These are phyloP conservation scores for Pholiota microspora DNA, from an alignment of 768 basidiomycete genomes.

Conservation along the genomic window DNA sequence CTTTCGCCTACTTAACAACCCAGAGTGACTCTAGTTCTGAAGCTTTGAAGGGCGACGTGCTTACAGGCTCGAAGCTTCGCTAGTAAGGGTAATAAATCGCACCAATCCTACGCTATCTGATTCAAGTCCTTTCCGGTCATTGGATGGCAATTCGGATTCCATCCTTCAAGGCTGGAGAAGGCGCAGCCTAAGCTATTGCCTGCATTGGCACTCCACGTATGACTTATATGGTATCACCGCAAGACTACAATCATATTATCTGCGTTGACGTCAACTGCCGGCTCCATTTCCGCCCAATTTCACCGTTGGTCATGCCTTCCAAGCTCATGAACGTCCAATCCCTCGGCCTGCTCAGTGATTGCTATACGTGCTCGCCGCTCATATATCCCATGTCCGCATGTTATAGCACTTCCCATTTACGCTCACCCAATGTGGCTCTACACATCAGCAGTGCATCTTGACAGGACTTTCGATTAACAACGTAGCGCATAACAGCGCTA, in stretches of 20 bases:
- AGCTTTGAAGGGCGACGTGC: background rate
- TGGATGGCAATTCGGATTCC: background rate
- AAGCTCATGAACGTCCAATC: background rate
- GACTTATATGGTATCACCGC: background rate
- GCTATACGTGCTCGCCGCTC: background rate
- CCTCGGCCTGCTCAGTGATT: background rate
- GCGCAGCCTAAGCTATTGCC: no score
- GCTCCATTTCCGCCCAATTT: background rate
- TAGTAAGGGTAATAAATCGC: background rate
- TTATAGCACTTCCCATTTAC: constrained; percentile 4
- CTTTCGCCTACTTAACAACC: background rate
- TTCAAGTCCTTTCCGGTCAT: background rate
- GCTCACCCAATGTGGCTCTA: background rate
- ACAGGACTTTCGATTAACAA: constrained; percentile 4
- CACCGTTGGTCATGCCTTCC: background rate
- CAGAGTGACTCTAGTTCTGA: no score
- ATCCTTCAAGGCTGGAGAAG: background rate
- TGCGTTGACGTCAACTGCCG: background rate
- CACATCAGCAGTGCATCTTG: background rate
- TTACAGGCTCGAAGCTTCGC: background rate
- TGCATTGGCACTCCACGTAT: background rate
- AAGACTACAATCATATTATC: background rate
- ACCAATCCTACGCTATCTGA: background rate
- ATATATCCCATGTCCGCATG: background rate
- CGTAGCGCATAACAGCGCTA: background rate